Evolutionary conservation across 306 rosid species (phyloP), one percentile per base, ranked within the genome.

Genomic region (Notholithocarpus densiflorus): DNA sequence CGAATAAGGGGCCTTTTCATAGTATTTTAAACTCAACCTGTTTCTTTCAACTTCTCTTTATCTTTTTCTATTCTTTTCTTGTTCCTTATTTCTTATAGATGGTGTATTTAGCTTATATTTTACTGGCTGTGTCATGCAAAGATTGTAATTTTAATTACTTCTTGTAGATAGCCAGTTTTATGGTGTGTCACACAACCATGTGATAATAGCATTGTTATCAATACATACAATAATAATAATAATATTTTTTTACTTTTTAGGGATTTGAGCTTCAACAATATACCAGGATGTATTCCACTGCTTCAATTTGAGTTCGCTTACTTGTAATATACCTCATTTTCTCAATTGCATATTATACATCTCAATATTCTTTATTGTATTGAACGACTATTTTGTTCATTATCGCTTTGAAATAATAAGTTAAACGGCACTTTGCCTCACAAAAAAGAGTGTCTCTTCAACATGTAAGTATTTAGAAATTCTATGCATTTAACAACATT

Each of bases 221-320:
- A 34, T n/a, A 19, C 29, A 13, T n/a, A 56, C n/a, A n/a, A n/a
- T n/a, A n/a, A 71, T 69, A 65, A 14, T 80, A 20, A 32, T 82
- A 43, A 59, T 45, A 8, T 2, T 27, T 2, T 27, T 27, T 27
- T 27, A 6, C 32, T 73, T 21, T 71, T 87, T 66, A 94, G 98
- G 88, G 98, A 92, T 82, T 82, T 94, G 79, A 94, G 98, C 90
- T 94, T 94, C 93, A 94, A 94, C 82, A 89, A 87, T 73, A 74
- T 94, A 73, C 79, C 79, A 4, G 94, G 97, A 68, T 85, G 74
- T 69, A 82, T 90, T 83, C 88, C 89, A 4, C 71, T 87, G 27
- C 86, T 94, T 83, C 90, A 88, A 82, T 77, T 62, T 90, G 93
- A 92, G 82, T 60, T 82, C 61, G 2, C 93, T 94, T 24, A 11